Base-by-base conservation (phyloP, 2,329 filamentous ascomycete species). In the Epichloe sp. region DNA sequence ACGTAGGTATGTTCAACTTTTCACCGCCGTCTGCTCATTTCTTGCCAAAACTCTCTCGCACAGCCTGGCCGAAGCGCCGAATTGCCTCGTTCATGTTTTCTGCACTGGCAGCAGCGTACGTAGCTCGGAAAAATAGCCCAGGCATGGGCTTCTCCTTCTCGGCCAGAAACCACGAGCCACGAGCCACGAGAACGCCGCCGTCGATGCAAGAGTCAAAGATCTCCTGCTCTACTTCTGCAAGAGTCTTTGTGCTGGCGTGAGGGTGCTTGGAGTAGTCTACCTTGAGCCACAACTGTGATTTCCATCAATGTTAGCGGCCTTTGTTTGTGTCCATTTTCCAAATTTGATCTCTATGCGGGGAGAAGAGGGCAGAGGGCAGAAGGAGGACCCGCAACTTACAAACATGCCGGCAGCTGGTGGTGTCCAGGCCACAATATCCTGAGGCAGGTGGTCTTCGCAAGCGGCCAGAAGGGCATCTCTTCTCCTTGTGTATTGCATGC, bases 341-440 rank as follows among this genome's bases (percentile, higher is more conserved):
- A 43, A 36, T 36, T 17, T 38, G 3, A 1, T 7, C 11, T 31
- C 26, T 41, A 19, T 19, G 3, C 38, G 38, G 31, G 12, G 10
- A 11, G 23, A 4, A 15, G 4, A 8, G 2, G 23, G 17, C 19
- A 26, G 40, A 44, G 23, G 52, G 17, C 19, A 26, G 41, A 44
- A 21, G 52, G 54, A 19, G 31, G 8, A 52, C 4, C 21, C 34
- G 35, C 7, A 41, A 54, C 84, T 76, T 69, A 88, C 85, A 78
- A 98, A 98, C 93, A 98, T 98, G 64, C 91, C 91, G 1, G 90
- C 88, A 52, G 77, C 78, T 0, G 91, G 90, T 0, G 86, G 78
- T 26, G 73, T 78, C 89, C 90, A 97, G 65, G 75, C 81, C 17
- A 88, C 85, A 36, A 96, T 73, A 21, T 86, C 82, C 23, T 65